These are phyloP conservation scores for Naganishia kalamii DNA, from an alignment of 768 basidiomycete genomes.

Conservation along the genomic window DNA sequence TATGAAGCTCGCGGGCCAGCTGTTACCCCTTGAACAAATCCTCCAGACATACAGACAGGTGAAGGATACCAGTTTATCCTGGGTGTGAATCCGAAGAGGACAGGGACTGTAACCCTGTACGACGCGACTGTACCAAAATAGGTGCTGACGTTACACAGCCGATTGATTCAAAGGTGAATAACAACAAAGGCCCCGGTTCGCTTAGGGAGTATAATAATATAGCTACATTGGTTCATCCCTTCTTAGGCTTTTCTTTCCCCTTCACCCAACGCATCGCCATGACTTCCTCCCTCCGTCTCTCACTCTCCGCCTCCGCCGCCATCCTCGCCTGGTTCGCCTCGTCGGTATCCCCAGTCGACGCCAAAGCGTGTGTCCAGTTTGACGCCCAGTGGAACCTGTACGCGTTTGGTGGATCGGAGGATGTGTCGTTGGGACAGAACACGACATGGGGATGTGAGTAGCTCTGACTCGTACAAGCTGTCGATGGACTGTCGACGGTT, in stretches of 20 bases:
- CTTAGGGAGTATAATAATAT: neutral
- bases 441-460: slow-evolving; percentile 60
- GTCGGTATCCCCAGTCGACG: slow-evolving; percentile 30
- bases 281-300: slow-evolving; percentile 17
- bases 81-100: slow-evolving; percentile 36
- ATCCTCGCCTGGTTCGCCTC: slow-evolving; percentile 30
- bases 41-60: no score
- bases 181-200: slow-evolving; percentile 5
- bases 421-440: slow-evolving; percentile 71
- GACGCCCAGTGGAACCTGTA: slow-evolving; percentile 76
- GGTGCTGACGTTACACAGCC: slow-evolving; percentile 11
- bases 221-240: neutral
- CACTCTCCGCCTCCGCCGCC: slow-evolving; percentile 19
- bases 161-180: neutral
- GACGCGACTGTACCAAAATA: neutral
- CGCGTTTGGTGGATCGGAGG: slow-evolving; percentile 75
- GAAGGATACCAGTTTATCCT: no score
- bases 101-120: slow-evolving; percentile 42
- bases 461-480: neutral
- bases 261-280: neutral
- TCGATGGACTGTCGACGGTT: neutral
- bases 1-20: no score
- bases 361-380: slow-evolving; percentile 65
- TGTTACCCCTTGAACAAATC: no score
- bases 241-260: neutral